Base-by-base conservation (phyloP, 495 filamentous ascomycete genomes). In the Hyphodiscus hymeniophilus region DNA sequence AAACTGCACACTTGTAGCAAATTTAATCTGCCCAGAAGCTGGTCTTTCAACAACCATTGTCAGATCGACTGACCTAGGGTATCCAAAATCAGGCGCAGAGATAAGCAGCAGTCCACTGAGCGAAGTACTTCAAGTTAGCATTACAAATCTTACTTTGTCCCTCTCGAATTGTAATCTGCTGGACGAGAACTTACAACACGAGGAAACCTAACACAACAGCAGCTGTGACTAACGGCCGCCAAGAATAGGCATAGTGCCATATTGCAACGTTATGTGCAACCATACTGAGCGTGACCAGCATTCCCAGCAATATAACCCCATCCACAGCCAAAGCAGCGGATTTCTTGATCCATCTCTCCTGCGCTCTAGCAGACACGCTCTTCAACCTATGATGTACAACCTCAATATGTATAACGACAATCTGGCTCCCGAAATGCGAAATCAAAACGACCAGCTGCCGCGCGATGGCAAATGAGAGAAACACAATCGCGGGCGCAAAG, bases 391-490 rank as follows among this genome's bases (percentile, higher is more conserved):
- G 36, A 53, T 53, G 50, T 38, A 53, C 50, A 26, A 48, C 35
- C 36, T 53, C 50, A n/a, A 53, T 43, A 12, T 38, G 18, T 15
- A 53, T 38, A 21, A 24, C 16, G 7, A 53, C 21, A 38, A 53
- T 30, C 28, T 38, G 50, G 10, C 50, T 43, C 1, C 50, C 50
- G 12, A 48, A 48, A 32, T 53, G 44, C 34, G 45, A 31, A 7
- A 16, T 30, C 8, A 53, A 21, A 16, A 53, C 45, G 5, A 42
- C 35, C 7, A 48, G 2, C 17, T 53, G 50, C 24, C 50, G 44
- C 2, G 44, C 50, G 45, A 53, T 42, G 2, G 50, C 44, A 38
- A 53, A 53, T 6, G 50, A 48, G 44, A 53, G 50, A 20, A 53
- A 53, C 3, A 43, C 30, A 10, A 48, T 53, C 17, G 42, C 5